Conservation (phyloP, 129 eudicot genomes). For the Arctium lappa region DNA sequence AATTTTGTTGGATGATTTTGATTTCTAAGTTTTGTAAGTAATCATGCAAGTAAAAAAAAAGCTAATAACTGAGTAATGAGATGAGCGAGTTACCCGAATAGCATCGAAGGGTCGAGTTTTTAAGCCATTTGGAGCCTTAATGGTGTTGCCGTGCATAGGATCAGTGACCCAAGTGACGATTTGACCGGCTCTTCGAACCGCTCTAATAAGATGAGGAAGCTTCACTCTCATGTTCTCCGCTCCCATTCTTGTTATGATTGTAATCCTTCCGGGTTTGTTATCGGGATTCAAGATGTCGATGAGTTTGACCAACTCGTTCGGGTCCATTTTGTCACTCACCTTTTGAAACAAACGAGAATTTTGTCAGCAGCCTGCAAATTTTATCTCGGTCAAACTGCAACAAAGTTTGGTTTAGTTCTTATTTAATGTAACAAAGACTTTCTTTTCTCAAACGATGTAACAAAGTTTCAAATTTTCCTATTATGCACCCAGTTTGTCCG, state of each 20-base stretch:
- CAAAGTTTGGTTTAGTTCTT: neutral
- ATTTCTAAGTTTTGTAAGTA: neutral
- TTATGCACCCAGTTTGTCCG: neutral
- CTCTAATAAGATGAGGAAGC: no score
- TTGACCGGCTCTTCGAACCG: no score
- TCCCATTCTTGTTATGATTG: constrained; percentile 49
- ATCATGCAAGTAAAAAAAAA: neutral
- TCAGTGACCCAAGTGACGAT: no score
- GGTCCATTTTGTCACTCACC: constrained; percentile 97
- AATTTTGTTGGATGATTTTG: neutral
- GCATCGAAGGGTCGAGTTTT: no score
- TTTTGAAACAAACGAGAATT: neutral
- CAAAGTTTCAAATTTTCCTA: neutral
- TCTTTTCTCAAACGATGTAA: no score
- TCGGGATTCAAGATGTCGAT: constrained; percentile 75
- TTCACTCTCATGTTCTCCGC: no score
- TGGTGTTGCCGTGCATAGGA: no score
- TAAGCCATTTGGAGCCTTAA: no score
- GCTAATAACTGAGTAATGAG: no score
- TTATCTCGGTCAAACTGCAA: neutral
- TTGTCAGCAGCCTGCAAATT: neutral
- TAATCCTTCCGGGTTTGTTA: constrained; percentile 82
- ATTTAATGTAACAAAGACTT: neutral
- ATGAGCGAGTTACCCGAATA: no score
- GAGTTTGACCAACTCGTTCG: constrained; percentile 67